Evolutionary conservation across 2,329 filamentous ascomycete genomes (phyloP).

Genomic region (Claviceps fusiformis): DNA sequence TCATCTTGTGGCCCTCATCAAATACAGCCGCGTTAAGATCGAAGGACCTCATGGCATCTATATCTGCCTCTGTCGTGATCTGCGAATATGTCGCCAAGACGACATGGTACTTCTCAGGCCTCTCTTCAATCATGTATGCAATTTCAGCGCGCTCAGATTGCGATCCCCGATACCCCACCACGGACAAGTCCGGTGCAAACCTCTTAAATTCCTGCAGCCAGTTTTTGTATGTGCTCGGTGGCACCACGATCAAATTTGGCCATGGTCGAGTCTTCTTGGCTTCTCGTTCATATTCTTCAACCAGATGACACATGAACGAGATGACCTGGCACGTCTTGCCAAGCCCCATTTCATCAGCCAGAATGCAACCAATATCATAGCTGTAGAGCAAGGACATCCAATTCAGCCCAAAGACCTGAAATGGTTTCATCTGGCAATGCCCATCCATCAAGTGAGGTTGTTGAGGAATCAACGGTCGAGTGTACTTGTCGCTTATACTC

Average conservation of each 20-base stretch:
- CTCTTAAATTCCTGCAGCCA: conserved; percentile 83
- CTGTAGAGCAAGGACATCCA: conserved; percentile 81
- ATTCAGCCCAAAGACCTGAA: conserved; percentile 87
- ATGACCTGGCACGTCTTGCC: conserved; percentile 98
- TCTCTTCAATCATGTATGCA: conserved; percentile 49
- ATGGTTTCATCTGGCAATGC: conserved; percentile 72
- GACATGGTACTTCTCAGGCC: conserved; percentile 50
- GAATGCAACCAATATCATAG: conserved; percentile 69
- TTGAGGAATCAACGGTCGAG: conserved; percentile 31
- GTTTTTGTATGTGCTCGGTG: conserved; percentile 87
- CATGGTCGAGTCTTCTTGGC: conserved; percentile 30
- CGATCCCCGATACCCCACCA: conserved; percentile 57
- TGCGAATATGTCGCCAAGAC: conserved; percentile 50
- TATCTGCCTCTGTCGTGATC: conserved; percentile 35
- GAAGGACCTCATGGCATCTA: conserved; percentile 35
- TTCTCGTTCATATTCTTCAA: conserved; percentile 41
- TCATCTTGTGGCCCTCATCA: conserved; percentile 88
- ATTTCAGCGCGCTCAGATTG: conserved; percentile 55
- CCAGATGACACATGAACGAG: conserved; percentile 72
- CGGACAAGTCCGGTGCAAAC: conserved; percentile 66
- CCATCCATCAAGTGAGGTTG: conserved; percentile 71
- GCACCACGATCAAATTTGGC: conserved; percentile 78
- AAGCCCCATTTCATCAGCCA: conserved; percentile 94
- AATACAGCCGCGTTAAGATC: conserved; percentile 53
- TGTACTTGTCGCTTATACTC: conserved; percentile 21